Conservation (phyloP, 2,329 filamentous ascomycete species). For the Coniella vitis region DNA sequence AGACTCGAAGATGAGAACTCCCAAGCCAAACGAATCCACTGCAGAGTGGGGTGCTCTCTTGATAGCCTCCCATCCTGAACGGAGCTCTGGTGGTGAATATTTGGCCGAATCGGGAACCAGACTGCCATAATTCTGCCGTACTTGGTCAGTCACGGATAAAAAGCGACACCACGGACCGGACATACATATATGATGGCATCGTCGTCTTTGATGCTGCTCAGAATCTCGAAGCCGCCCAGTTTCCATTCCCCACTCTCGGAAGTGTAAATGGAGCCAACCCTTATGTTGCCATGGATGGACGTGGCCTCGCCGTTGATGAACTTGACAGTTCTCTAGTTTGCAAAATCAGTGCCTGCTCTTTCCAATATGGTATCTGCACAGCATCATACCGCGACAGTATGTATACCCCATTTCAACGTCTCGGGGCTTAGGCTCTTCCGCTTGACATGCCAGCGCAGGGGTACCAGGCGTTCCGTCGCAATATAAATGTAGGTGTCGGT, state of each 20-base stretch:
- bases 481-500: constrained; percentile 95
- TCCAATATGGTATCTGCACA: too few relatives aligned
- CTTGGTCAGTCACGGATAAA: constrained; percentile 8
- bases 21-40: constrained; percentile 82
- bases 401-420: constrained; percentile 94
- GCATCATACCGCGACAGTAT: constrained; percentile 69
- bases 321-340: constrained; percentile 70
- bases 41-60: constrained; percentile 76
- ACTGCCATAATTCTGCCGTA: constrained; percentile 70
- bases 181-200: constrained; percentile 81
- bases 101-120: constrained; percentile 76
- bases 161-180: not conserved
- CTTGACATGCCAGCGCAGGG: constrained; percentile 83
- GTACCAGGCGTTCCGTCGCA: constrained; percentile 83
- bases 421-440: constrained; percentile 82
- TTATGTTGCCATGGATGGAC: constrained; percentile 83
- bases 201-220: constrained; percentile 94
- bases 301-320: constrained; percentile 93
- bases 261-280: constrained; percentile 81
- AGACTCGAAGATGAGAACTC: constrained; percentile 77
- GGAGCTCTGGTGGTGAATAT: constrained; percentile 84
- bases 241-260: constrained; percentile 98
- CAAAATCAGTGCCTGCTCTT: constrained; percentile 1
- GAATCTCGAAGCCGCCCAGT: constrained; percentile 82
- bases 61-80: constrained; percentile 84